phyloP scores from a whole-genome alignment of 169 alveolate genomes.

The Plasmodium cynomolgi region DNA sequence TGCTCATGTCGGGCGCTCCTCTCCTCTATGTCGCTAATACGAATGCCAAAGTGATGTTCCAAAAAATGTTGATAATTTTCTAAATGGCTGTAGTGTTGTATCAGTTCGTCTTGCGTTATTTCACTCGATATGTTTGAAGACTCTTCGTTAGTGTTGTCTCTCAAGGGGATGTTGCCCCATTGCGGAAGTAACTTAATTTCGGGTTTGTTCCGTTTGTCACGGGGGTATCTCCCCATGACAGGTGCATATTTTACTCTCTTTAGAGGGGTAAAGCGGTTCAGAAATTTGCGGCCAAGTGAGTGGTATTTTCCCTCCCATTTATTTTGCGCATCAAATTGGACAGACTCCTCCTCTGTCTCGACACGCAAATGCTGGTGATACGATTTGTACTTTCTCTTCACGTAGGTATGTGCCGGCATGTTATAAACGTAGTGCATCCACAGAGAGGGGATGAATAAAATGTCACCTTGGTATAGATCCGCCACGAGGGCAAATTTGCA shows the following conservation, averaged over 20 bases:
- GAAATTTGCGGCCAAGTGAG: neutral
- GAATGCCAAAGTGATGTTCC: neutral
- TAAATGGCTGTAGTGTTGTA: constrained; percentile 61
- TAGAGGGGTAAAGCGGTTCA: neutral
- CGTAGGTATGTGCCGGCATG: constrained; percentile 65
- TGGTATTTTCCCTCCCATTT: neutral
- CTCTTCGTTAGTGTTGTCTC: neutral
- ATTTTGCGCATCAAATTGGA: neutral
- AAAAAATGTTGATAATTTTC: constrained; percentile 38
- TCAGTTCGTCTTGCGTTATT: constrained; percentile 11
- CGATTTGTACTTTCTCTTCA: constrained; percentile 4
- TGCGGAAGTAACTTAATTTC: neutral
- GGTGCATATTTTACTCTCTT: neutral
- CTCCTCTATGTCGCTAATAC: neutral
- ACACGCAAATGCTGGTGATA: constrained; percentile 21
- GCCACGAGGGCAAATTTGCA: constrained; percentile 51
- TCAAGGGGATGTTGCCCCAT: neutral
- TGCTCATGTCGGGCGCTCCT: neutral
- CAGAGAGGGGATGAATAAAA: constrained; percentile 64
- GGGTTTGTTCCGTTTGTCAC: neutral
- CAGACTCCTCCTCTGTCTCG: neutral
- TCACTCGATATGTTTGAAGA: neutral
- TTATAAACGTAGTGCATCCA: constrained; percentile 73
- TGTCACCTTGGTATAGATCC: constrained; percentile 66
- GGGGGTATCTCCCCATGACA: neutral